Base-by-base conservation (phyloP, 768 basidiomycete species). In the Mycena venus region DNA sequence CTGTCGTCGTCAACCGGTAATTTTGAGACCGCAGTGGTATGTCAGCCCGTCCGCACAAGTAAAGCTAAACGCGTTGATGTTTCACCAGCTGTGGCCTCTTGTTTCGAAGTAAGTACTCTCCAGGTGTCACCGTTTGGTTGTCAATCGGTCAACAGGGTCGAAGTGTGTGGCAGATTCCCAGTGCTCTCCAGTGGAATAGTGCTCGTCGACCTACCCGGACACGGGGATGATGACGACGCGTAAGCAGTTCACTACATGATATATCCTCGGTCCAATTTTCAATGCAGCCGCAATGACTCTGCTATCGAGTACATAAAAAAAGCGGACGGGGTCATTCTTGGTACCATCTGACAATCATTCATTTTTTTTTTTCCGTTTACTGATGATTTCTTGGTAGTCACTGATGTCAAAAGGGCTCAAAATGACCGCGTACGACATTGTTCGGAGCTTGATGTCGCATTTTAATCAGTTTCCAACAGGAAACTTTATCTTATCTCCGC, bases 201-300 rank as follows among this genome's bases (percentile, higher is more conserved):
- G 3, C 60, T 75, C 1, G 65, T 60, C 0, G 74, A 75, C 25
- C 31, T 75, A 3, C 74, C 74, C 0, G 74, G 74, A 9, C 9
- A 68, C 12, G 74, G 70, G 5, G 74, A 75, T 19, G 8, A 17
- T 27, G 70, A 75, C 25, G 74, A 71, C 5, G 17, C 7, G 74
- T 68, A 21, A 36, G 38, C 6, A 27, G 9, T 29, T 25, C 36
- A n/a, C 8, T 19, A 9, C 32, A 11, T 15, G 11, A 23, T 8
- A 27, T 15, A 11, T 10, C 5, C 10, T 34, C 3, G 6, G 7
- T 55, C 17, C 29, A 25, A 51, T 11, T 25, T 4, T 9, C 23
- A 14, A 51, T 44, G 27, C 27, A 75, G 69, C 0, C 44, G 69
- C 2, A 67, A 67, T 14, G 19, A n/a, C 3, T 44, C 23, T n/a